phyloP scores from a whole-genome alignment of 2,329 filamentous ascomycete genomes.

The Cladosporium sp. region DNA sequence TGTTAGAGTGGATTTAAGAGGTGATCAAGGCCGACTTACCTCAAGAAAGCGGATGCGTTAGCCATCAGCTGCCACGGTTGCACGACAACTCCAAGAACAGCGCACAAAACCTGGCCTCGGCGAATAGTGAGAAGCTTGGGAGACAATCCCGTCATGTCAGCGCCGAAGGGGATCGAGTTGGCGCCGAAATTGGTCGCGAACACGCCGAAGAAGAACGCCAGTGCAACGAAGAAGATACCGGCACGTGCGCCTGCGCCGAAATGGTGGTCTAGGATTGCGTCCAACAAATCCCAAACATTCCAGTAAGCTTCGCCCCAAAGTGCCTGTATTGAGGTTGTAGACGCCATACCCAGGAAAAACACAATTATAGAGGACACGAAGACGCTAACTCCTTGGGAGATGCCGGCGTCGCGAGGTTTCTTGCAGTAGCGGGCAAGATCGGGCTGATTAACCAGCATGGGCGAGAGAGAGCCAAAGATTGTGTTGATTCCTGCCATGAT shows the following conservation, averaged over 20 bases:
- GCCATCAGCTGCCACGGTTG: slow-evolving; percentile 74
- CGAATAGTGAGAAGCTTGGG: slow-evolving; percentile 67
- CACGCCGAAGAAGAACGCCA: slow-evolving; percentile 49
- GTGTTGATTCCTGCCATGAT: slow-evolving; percentile 46
- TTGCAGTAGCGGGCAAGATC: slow-evolving; percentile 48
- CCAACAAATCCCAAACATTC: slow-evolving; percentile 38
- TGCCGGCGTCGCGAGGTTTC: slow-evolving; percentile 42
- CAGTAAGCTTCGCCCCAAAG: slow-evolving; percentile 40
- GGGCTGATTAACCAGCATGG: slow-evolving; percentile 49
- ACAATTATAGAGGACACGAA: slow-evolving; percentile 45
- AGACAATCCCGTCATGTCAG: slow-evolving; percentile 55
- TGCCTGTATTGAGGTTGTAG: slow-evolving; percentile 47
- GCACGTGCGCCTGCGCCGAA: slow-evolving; percentile 47
- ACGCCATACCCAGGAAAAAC: slow-evolving; percentile 48
- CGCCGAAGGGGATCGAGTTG: slow-evolving; percentile 56
- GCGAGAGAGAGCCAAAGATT: slow-evolving; percentile 44
- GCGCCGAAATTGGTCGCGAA: slow-evolving; percentile 51
- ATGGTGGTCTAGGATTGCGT: slow-evolving; percentile 37
- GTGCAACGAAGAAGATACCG: slow-evolving; percentile 50
- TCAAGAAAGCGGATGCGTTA: slow-evolving; percentile 40
- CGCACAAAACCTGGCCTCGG: slow-evolving; percentile 83
- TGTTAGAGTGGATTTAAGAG: not conserved
- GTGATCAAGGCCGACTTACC: slow-evolving; percentile 22
- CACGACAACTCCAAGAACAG: slow-evolving; percentile 76
- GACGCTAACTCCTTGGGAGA: slow-evolving; percentile 39